Percentiles rank a stretch among this genome's conserved stretches.
phyloP scores from a whole-genome alignment of 441 rosid species.

The Adansonia madagascariensis region DNA sequence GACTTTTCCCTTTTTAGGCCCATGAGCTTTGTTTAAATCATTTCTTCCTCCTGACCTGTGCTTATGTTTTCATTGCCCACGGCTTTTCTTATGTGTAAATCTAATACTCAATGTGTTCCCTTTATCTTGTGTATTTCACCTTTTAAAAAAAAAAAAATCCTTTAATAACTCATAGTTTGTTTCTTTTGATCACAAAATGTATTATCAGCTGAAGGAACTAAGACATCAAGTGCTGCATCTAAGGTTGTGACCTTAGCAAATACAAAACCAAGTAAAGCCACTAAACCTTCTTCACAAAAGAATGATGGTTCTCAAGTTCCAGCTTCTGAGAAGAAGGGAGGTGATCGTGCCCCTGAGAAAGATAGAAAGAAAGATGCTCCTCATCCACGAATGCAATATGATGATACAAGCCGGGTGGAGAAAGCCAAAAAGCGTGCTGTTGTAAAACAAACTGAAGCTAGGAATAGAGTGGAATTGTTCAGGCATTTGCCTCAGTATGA shows the following conservation, averaged over 20 bases:
- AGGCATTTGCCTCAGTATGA: conserved; percentile 97
- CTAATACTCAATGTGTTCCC: not conserved
- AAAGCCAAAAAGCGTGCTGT: conserved; percentile 90
- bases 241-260: conserved; percentile 40
- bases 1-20: not conserved
- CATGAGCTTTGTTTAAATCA: not conserved
- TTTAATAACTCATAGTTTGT: conserved; percentile 17
- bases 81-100: not conserved
- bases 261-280: conserved; percentile 54
- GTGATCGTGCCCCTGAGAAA: conserved; percentile 66
- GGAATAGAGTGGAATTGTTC: conserved; percentile 84
- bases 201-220: conserved; percentile 60
- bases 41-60: not conserved
- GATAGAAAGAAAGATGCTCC: conserved; percentile 87
- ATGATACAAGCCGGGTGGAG: conserved; percentile 80
- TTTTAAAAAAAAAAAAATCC: not conserved
- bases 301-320: conserved; percentile 50
- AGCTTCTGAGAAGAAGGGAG: conserved; percentile 69
- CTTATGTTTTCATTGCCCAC: not conserved
- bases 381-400: conserved; percentile 95
- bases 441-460: conserved; percentile 82
- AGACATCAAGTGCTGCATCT: conserved; percentile 40
- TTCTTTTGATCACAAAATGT: conserved; percentile 11
- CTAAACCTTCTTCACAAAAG: conserved; percentile 63
- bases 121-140: conserved; percentile 8